These are phyloP conservation scores for Caryopteris hybrid DNA, from an alignment of 305 asterid species.

Conservation along the genomic window DNA sequence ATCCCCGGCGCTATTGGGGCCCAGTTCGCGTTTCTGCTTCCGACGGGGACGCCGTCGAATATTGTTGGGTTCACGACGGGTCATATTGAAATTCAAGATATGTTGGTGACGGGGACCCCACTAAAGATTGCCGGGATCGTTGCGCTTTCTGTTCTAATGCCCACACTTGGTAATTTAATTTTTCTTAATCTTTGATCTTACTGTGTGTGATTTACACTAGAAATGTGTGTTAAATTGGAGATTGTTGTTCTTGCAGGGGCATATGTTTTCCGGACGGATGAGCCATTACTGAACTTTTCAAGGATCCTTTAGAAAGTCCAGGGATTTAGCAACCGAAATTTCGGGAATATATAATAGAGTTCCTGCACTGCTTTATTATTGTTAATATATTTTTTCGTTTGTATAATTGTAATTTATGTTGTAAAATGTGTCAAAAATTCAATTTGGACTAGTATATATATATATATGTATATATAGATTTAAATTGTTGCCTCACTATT, in stretches of 20 bases:
- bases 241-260: constrained; percentile 41
- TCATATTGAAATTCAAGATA: constrained; percentile 65
- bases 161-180: constrained; percentile 61
- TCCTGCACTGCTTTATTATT: background rate
- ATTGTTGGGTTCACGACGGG: constrained; percentile 87
- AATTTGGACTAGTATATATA: no score
- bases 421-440: background rate
- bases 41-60: constrained; percentile 86
- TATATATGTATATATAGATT: no score
- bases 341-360: background rate
- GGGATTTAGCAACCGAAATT: background rate
- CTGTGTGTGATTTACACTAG: no score
- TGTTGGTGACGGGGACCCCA: constrained; percentile 60
- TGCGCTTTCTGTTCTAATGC: constrained; percentile 67
- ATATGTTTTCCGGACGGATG: constrained; percentile 53
- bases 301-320: constrained; percentile 2
- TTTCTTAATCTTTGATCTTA: background rate
- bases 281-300: constrained; percentile 19
- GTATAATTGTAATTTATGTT: background rate
- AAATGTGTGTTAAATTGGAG: background rate
- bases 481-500: no score
- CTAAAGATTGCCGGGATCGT: constrained; percentile 51
- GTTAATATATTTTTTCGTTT: background rate
- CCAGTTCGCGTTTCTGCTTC: constrained; percentile 68
- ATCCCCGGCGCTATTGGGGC: constrained; percentile 78